These are phyloP conservation scores for Leptographium lundbergii DNA, from an alignment of 2,329 filamentous ascomycete genomes.

Conservation along the genomic window DNA sequence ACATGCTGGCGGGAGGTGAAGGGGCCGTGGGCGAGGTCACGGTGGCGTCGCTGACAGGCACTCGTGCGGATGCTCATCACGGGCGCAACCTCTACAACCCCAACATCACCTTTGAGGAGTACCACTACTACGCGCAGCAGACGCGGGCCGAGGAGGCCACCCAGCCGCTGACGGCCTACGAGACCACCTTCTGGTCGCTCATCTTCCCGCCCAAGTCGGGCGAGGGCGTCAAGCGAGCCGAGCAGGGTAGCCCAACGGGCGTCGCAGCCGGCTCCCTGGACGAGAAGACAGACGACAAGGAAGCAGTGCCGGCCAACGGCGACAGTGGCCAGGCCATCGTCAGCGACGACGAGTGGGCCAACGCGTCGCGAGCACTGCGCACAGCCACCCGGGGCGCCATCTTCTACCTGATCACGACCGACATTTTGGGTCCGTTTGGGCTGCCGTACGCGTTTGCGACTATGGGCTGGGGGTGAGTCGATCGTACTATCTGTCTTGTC, in stretches of 20 bases:
- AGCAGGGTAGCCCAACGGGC: neutral
- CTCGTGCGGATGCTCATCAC: constrained; percentile 5
- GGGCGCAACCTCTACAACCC: constrained; percentile 15
- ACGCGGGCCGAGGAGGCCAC: constrained; percentile 20
- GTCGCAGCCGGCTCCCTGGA: neutral
- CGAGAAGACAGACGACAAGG: neutral
- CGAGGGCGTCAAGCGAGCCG: constrained; percentile 7
- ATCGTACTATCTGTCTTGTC: neutral
- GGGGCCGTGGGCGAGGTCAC: neutral
- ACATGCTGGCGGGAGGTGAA: neutral
- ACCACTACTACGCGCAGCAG: constrained; percentile 20
- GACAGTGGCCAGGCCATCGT: constrained; percentile 11
- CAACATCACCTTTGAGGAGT: constrained; percentile 21
- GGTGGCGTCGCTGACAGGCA: neutral
- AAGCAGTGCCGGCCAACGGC: neutral
- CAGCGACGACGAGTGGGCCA: constrained; percentile 30
- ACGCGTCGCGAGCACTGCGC: constrained; percentile 30
- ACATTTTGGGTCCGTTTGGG: constrained; percentile 31
- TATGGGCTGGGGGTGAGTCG: constrained; percentile 16
- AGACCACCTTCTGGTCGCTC: constrained; percentile 13
- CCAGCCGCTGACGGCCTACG: constrained; percentile 10
- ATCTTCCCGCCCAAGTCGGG: constrained; percentile 13
- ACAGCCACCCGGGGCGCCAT: constrained; percentile 32
- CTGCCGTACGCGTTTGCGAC: constrained; percentile 20
- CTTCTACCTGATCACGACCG: constrained; percentile 37